Evolutionary conservation across 1,284 basidiomycete genomes (phyloP).

Genomic region (Pterulicium gracile): DNA sequence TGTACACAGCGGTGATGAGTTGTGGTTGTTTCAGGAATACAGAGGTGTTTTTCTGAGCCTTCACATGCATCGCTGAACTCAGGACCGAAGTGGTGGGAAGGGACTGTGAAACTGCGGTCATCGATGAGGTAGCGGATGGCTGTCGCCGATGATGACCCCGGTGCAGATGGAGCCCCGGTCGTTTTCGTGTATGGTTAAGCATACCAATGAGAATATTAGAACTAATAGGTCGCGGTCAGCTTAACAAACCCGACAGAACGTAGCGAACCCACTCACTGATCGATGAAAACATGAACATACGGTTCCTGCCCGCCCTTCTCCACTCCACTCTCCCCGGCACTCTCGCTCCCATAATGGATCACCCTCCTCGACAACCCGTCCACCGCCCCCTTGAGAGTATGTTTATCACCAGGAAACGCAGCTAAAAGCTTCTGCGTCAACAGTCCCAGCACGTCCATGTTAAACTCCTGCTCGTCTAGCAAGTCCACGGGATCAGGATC

Average conservation of each 20-base stretch:
- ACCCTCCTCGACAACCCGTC: not conserved
- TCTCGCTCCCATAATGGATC: too few species aligned
- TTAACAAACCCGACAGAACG: constrained; percentile 7
- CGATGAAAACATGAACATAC: constrained; percentile 75
- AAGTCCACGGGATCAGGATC: constrained; percentile 2
- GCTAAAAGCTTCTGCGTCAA: constrained; percentile 16
- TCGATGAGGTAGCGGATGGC: not conserved
- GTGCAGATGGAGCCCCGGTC: constrained; percentile 14
- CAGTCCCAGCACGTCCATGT: constrained; percentile 8
- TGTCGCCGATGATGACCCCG: constrained; percentile 15
- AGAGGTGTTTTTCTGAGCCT: too few species aligned
- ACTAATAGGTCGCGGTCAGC: constrained; percentile 24
- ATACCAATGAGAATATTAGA: constrained; percentile 81
- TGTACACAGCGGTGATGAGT: not conserved
- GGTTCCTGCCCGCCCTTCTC: constrained; percentile 31
- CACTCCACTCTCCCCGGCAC: too few species aligned
- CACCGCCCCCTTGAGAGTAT: constrained; percentile 10
- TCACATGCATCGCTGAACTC: not conserved
- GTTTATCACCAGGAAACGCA: constrained; percentile 17
- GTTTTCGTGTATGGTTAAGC: constrained; percentile 31
- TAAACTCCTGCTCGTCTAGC: constrained; percentile 7
- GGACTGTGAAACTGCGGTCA: not conserved
- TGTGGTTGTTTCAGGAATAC: not conserved
- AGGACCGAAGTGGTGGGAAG: not conserved
- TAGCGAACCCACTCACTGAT: constrained; percentile 50